Percentiles rank a stretch among this genome's conserved stretches.
These are phyloP conservation scores for Violaceomyces palustris DNA, from an alignment of 1,284 basidiomycete genomes.

Conservation along the genomic window DNA sequence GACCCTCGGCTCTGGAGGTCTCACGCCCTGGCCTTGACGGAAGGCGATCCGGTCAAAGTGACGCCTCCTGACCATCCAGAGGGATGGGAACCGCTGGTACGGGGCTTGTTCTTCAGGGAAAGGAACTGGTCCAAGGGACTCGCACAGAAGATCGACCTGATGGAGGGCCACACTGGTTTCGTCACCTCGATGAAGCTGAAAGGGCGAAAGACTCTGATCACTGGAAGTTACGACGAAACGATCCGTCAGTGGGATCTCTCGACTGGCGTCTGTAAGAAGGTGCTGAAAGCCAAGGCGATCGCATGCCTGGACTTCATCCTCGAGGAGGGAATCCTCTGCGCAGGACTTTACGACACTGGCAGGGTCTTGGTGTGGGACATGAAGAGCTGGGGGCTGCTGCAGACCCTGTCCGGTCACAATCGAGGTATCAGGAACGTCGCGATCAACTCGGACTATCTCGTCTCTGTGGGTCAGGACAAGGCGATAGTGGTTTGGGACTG, in stretches of 20 bases:
- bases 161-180: constrained; percentile 79
- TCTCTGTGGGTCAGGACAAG: constrained; percentile 80
- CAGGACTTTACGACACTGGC: constrained; percentile 86
- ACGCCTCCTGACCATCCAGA: constrained; percentile 16
- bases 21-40: constrained; percentile 69
- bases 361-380: constrained; percentile 41
- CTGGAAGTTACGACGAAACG: constrained; percentile 77
- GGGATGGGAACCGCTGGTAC: constrained; percentile 65
- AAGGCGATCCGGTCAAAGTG: constrained; percentile 62
- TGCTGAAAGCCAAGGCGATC: constrained; percentile 76
- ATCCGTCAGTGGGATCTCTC: constrained; percentile 52
- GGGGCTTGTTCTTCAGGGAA: constrained; percentile 76
- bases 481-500: constrained; percentile 80
- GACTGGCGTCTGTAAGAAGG: constrained; percentile 71
- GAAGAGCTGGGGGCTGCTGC: constrained; percentile 54
- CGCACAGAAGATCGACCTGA: constrained; percentile 70
- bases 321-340: constrained; percentile 80
- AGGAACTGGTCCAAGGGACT: constrained; percentile 67
- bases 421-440: constrained; percentile 73
- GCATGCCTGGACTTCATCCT: constrained; percentile 82
- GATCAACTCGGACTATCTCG: constrained; percentile 73
- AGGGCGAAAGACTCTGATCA: constrained; percentile 64
- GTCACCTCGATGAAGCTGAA: constrained; percentile 75
- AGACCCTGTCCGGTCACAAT: constrained; percentile 65
- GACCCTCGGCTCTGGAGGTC: constrained; percentile 71